Percentiles rank a stretch among this genome's conserved stretches.
Conservation (phyloP, 164 flowering plant species). For the Aristolochia contorta region DNA sequence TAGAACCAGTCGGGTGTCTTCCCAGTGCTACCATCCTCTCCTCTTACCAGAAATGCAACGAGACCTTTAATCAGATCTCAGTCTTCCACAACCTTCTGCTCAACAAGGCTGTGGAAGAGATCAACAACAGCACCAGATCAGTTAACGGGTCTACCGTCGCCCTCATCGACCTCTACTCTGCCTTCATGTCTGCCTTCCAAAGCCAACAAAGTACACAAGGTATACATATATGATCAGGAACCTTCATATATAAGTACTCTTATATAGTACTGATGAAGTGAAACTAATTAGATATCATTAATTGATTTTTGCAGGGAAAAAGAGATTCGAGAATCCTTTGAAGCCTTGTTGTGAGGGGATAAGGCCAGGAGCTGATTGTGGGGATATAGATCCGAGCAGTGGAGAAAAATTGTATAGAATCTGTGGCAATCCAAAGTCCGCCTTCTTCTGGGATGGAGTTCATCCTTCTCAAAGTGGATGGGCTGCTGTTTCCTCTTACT, state of each 20-base stretch:
- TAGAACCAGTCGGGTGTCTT: conserved; percentile 7
- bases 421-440: conserved; percentile 6
- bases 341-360: conserved; percentile 15
- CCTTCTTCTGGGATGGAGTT: conserved; percentile 15
- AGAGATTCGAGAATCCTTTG: conserved; percentile 11
- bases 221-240: too few species aligned
- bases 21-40: background rate
- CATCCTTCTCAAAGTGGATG: conserved; percentile 16
- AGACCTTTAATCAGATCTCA: background rate
- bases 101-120: background rate
- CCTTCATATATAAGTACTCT: too few species aligned
- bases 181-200: conserved; percentile 3
- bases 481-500: conserved; percentile 4
- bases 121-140: conserved; percentile 3
- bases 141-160: background rate
- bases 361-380: conserved; percentile 5
- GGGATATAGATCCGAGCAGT: conserved; percentile 2
- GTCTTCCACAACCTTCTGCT: conserved; percentile 5
- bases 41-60: conserved; percentile 3
- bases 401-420: conserved; percentile 7
- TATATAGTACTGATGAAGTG: too few species aligned
- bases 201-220: background rate
- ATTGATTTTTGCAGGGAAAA: background rate
- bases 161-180: conserved; percentile 6
- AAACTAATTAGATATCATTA: background rate